Percentiles rank a stretch among this genome's conserved stretches.
These are phyloP conservation scores for barrel medic (Medicago truncatula) DNA, from an alignment of 306 rosid species.

Conservation along the genomic window MtrunA17r5.0-ANR NC_053044.1:45928501-45929000, in stretches of 20 bases:
- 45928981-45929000: no score
- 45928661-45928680: slow-evolving; percentile 71
- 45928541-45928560: not conserved
- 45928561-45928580: not conserved
- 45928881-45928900: not conserved
- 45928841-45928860: slow-evolving; percentile 78
- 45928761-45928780: slow-evolving; percentile 71
- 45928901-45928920: not conserved
- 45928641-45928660: slow-evolving; percentile 54
- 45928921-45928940: slow-evolving; percentile 21
- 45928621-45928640: slow-evolving; percentile 76
- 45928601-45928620: slow-evolving; percentile 53
- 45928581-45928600: not conserved
- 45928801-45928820: slow-evolving; percentile 89
- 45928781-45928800: slow-evolving; percentile 95
- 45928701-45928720: slow-evolving; percentile 85
- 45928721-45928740: slow-evolving; percentile 80
- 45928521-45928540: not conserved
- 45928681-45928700: slow-evolving; percentile 78
- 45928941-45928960: not conserved
- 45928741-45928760: slow-evolving; percentile 84
- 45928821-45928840: slow-evolving; percentile 77
- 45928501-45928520: no score
- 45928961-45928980: not conserved
- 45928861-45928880: slow-evolving; percentile 48